These are phyloP conservation scores for Cladorrhinum samala DNA, from an alignment of 495 filamentous ascomycete genomes.

Conservation along the genomic window DNA sequence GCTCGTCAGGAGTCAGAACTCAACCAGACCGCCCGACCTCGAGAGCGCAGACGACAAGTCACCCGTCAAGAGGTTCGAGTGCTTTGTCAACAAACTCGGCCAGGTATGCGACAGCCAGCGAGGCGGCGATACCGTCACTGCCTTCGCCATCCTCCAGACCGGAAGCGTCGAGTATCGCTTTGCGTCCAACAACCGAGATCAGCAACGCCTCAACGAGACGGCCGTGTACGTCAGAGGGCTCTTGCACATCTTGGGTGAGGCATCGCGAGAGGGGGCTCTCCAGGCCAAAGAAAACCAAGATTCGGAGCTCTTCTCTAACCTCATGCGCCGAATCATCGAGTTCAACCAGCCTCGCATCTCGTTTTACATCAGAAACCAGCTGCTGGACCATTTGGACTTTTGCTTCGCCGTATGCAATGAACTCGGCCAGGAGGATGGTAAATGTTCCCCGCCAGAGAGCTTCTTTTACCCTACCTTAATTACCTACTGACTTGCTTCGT, in stretches of 20 bases:
- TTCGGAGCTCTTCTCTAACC: background rate
- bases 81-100: conserved; percentile 24
- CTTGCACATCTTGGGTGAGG: conserved; percentile 1
- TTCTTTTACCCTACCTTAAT: background rate
- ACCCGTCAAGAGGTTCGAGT: conserved; percentile 6
- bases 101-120: conserved; percentile 22
- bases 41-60: conserved; percentile 5
- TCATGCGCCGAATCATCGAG: conserved; percentile 5
- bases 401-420: conserved; percentile 5
- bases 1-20: background rate
- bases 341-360: conserved; percentile 15
- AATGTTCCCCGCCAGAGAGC: background rate
- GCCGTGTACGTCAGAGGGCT: conserved; percentile 5
- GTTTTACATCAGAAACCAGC: background rate
- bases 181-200: conserved; percentile 15
- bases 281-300: too few species aligned
- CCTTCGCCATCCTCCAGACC: conserved; percentile 14
- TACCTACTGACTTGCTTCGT: background rate
- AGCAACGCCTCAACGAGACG: background rate
- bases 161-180: conserved; percentile 22
- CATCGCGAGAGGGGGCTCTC: background rate
- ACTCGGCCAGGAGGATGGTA: conserved; percentile 1
- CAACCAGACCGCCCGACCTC: conserved; percentile 9
- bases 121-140: conserved; percentile 16
- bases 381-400: background rate